These are phyloP conservation scores for Talaromyces sp. DNA, from an alignment of 2,329 filamentous ascomycete species.

Conservation along the genomic window DNA sequence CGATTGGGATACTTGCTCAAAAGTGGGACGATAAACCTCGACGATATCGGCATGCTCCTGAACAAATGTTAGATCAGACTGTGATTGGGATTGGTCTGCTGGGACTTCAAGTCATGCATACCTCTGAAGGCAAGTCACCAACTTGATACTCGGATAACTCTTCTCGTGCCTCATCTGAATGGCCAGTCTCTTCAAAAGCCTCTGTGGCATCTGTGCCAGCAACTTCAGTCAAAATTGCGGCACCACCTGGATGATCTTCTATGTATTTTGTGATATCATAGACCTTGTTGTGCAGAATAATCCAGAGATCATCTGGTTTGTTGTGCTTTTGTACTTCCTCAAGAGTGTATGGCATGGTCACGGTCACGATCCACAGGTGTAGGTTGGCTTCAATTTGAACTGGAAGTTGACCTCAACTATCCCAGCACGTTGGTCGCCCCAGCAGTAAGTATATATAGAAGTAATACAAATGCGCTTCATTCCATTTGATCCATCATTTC, in stretches of 20 bases:
- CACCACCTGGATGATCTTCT: constrained; percentile 59
- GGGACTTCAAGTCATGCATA: constrained; percentile 36
- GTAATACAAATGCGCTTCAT: too few relatives aligned
- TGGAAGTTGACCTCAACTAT: too few relatives aligned
- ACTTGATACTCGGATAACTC: constrained; percentile 32
- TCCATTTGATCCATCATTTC: too few relatives aligned
- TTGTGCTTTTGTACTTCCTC: neutral
- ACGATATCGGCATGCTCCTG: constrained; percentile 23
- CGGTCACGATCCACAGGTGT: too few relatives aligned
- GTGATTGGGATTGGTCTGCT: too few relatives aligned
- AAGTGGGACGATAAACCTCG: constrained; percentile 24
- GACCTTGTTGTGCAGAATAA: constrained; percentile 43
- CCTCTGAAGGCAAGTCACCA: constrained; percentile 25
- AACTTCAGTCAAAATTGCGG: constrained; percentile 43
- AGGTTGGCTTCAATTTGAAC: too few relatives aligned
- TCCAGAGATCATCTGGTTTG: neutral
- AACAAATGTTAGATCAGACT: constrained; percentile 8
- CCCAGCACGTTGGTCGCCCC: too few relatives aligned
- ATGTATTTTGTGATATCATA: constrained; percentile 63
- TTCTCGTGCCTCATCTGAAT: constrained; percentile 47
- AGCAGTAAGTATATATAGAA: too few relatives aligned
- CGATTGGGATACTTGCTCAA: constrained; percentile 23
- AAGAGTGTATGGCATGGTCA: neutral
- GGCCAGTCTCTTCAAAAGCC: constrained; percentile 49
- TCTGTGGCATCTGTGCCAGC: constrained; percentile 48